A percentile compares a stretch with the other conserved stretches of the same genome.
Evolutionary conservation across 352 stramenopile species (phyloP).

Genomic region (Phytophthora sojae): DNA sequence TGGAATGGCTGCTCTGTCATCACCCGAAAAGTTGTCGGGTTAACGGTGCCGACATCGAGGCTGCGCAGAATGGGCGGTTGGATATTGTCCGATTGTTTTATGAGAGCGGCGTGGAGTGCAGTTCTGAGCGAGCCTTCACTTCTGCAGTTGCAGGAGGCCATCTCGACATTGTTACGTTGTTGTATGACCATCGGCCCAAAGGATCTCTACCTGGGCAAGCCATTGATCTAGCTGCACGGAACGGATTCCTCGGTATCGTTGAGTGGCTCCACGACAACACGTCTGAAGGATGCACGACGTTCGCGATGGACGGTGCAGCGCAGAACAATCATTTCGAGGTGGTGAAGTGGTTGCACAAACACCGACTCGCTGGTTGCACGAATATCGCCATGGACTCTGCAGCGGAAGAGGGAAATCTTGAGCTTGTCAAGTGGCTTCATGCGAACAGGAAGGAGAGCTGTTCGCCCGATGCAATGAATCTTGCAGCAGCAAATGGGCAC

Average conservation of each 20-base stretch:
- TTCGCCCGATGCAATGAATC: conserved; percentile 7
- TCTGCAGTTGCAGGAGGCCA: conserved; percentile 11
- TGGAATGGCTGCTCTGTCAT: conserved; percentile 16
- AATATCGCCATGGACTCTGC: conserved; percentile 15
- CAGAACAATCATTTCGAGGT: conserved; percentile 12
- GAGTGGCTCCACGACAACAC: conserved; percentile 26
- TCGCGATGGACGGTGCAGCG: conserved; percentile 18
- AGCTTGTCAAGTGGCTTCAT: conserved; percentile 18
- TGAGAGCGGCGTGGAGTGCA: neutral
- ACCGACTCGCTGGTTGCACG: conserved; percentile 5
- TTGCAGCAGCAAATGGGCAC: too few species aligned
- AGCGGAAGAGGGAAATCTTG: conserved; percentile 8
- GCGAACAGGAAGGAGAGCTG: conserved; percentile 16
- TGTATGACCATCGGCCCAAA: neutral
- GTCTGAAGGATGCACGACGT: conserved; percentile 1
- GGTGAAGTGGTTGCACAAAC: conserved; percentile 17
- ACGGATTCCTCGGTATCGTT: conserved; percentile 13
- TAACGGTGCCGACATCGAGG: conserved; percentile 3
- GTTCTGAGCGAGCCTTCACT: neutral
- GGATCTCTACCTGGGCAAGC: neutral
- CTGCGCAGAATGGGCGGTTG: conserved; percentile 14
- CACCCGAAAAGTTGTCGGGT: conserved; percentile 5
- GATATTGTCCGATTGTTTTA: conserved; percentile 14
- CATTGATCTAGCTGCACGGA: conserved; percentile 14
- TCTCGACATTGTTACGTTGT: conserved; percentile 23